Percentiles rank a stretch among this genome's conserved stretches.
Evolutionary conservation across 495 filamentous ascomycete species (phyloP).

Genomic region (Penicillium crystallinum): DNA sequence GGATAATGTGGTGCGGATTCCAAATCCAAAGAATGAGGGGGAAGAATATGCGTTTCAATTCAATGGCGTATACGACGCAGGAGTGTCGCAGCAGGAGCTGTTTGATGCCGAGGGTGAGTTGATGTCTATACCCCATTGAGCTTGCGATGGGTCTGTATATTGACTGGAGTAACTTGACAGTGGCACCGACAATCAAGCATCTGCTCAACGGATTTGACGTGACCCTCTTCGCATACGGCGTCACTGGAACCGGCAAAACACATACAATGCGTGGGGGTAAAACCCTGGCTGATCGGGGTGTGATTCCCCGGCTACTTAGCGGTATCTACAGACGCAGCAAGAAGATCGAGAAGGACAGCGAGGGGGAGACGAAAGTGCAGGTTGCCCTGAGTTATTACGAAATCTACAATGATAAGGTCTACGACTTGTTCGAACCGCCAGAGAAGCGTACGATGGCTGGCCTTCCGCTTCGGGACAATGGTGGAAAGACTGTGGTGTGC

Average conservation of each 20-base stretch:
- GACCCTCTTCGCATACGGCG: constrained; percentile 92
- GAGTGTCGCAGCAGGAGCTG: constrained; percentile 74
- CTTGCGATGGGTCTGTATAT: constrained; percentile 3
- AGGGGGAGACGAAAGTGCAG: constrained; percentile 64
- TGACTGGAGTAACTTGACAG: constrained; percentile 33
- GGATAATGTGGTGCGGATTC: constrained; percentile 75
- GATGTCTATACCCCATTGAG: neutral
- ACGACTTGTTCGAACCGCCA: constrained; percentile 83
- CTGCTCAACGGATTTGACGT: constrained; percentile 92
- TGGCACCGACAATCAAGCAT: constrained; percentile 76
- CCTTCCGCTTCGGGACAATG: constrained; percentile 82
- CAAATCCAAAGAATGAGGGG: constrained; percentile 85
- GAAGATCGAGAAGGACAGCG: constrained; percentile 82
- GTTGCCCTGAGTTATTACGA: constrained; percentile 94
- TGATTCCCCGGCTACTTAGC: constrained; percentile 85
- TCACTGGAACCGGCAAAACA: constrained; percentile 94
- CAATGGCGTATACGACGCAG: constrained; percentile 82
- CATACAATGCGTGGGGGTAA: constrained; percentile 97
- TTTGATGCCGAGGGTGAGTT: constrained; percentile 81
- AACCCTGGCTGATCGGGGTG: constrained; percentile 78
- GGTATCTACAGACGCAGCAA: constrained; percentile 77
- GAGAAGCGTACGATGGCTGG: constrained; percentile 85
- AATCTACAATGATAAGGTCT: constrained; percentile 97
- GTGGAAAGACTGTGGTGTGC: constrained; percentile 84
- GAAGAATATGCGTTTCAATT: constrained; percentile 94